Evolutionary conservation across 257 asterid genomes (phyloP), one percentile per base, ranked within the genome.

Genomic region (Solanum tarapatanum): DNA sequence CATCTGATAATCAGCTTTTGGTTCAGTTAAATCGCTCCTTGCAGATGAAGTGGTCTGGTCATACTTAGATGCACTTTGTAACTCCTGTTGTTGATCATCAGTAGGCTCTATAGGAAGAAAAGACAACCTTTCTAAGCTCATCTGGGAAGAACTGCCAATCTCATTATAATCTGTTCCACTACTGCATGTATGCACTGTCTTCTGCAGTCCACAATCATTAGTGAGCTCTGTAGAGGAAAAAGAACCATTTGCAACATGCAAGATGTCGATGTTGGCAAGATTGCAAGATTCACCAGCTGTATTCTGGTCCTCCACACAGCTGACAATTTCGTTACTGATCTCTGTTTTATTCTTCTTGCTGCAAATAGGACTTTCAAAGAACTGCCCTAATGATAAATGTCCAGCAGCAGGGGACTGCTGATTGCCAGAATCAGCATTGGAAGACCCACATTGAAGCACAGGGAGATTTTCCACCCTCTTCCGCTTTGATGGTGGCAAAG

Each of bases 401-500:
- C 72, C 83, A 51, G 48, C 74, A 77, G 72, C 33, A 55, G 68
- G 73, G 26, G 43, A 86, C 76, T 84, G 77, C 45, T 83, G 86
- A 83, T 88, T 62, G 35, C 51, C 66, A 43, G 90, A 89, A 68
- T 74, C 79, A 35, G 86, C 88, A 75, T 48, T 37, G 36, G 90
- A 87, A 88, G 90, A 82, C 86, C 88, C 89, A 87, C 84, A 88
- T 13, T 87, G 88, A 74, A 76, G 69, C 58, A 68, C 75, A 89
- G 68, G 33, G 60, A 72, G 41, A 88, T 87, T 85, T 45, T 89
- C 92, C 79, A 80, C 80, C 89, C 88, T 93, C 88, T 73, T 76
- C 83, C 95, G 92, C 90, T 93, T 92, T 13, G 82, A 86, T 60
- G 90, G 83, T 70, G 92, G 92, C 84, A 84, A 86, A 75, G 4